Conservation (phyloP, 148 eudicot species). For the Fagopyrum esculentum region DNA sequence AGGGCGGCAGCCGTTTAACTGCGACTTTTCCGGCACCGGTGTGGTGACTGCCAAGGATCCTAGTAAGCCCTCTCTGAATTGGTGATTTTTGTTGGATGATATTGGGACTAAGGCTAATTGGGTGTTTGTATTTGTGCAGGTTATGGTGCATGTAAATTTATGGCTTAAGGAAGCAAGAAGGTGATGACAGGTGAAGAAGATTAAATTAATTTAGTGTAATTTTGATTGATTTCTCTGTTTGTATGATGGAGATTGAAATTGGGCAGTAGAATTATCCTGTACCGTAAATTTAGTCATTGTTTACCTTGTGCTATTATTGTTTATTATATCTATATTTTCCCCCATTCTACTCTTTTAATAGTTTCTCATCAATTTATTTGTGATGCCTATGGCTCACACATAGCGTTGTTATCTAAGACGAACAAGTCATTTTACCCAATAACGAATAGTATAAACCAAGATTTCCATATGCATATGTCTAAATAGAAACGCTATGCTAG, state of each 20-base stretch:
- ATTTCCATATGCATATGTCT: too few species aligned
- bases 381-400: too few species aligned
- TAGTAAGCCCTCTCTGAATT: constrained; percentile 20
- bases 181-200: neutral
- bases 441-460: too few species aligned
- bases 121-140: constrained; percentile 11
- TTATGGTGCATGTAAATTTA: constrained; percentile 4
- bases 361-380: too few species aligned
- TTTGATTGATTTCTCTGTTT: neutral
- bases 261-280: neutral
- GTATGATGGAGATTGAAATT: neutral
- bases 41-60: constrained; percentile 30
- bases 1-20: constrained; percentile 26
- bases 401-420: too few species aligned
- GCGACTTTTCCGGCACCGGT: constrained; percentile 39
- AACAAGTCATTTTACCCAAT: too few species aligned
- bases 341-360: neutral
- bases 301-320: neutral
- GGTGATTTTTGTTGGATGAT: neutral
- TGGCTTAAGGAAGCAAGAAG: constrained; percentile 2
- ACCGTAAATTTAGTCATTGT: neutral
- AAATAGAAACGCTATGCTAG: too few species aligned
- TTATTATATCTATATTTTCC: neutral
- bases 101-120: neutral
- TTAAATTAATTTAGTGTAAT: neutral